A percentile compares a stretch with the other conserved stretches of the same genome.
Conservation (phyloP, 1,284 basidiomycete genomes). For the Ceratobasidium sp. region DNA sequence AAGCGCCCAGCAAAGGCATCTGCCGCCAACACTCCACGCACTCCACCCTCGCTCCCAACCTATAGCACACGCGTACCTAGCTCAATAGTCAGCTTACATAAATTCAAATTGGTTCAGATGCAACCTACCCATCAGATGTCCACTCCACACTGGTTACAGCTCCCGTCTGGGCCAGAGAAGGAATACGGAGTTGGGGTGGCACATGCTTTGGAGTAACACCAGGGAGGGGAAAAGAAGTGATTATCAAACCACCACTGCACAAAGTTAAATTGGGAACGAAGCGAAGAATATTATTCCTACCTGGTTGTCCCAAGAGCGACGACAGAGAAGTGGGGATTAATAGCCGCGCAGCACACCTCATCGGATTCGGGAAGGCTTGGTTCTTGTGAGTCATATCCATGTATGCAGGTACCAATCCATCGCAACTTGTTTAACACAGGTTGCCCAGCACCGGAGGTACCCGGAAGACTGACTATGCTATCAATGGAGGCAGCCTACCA, state of each 20-base stretch:
- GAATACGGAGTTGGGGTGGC: constrained; percentile 64
- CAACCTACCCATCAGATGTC: constrained; percentile 86
- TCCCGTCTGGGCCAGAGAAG: constrained; percentile 69
- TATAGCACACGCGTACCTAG: constrained; percentile 84
- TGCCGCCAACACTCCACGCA: constrained; percentile 90
- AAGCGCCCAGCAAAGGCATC: constrained; percentile 80
- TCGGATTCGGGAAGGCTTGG: constrained; percentile 55
- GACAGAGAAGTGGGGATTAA: constrained; percentile 87
- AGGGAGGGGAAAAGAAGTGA: constrained; percentile 71
- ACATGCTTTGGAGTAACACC: constrained; percentile 59
- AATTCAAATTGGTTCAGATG: background rate
- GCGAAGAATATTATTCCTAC: constrained; percentile 56
- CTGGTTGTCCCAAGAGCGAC: constrained; percentile 82
- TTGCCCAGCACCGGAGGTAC: background rate
- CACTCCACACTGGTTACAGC: constrained; percentile 83
- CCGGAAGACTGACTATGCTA: background rate
- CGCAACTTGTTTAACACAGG: constrained; percentile 51
- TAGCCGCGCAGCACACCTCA: constrained; percentile 66
- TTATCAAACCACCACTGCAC: constrained; percentile 68
- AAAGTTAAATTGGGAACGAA: background rate
- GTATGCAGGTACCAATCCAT: constrained; percentile 41
- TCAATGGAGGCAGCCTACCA: constrained; percentile 23
- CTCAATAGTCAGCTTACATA: background rate
- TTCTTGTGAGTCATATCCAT: constrained; percentile 9
- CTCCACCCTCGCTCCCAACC: constrained; percentile 93